Base-by-base conservation (phyloP, 352 stramenopile species). In the Globisporangium takayamanum region DNA sequence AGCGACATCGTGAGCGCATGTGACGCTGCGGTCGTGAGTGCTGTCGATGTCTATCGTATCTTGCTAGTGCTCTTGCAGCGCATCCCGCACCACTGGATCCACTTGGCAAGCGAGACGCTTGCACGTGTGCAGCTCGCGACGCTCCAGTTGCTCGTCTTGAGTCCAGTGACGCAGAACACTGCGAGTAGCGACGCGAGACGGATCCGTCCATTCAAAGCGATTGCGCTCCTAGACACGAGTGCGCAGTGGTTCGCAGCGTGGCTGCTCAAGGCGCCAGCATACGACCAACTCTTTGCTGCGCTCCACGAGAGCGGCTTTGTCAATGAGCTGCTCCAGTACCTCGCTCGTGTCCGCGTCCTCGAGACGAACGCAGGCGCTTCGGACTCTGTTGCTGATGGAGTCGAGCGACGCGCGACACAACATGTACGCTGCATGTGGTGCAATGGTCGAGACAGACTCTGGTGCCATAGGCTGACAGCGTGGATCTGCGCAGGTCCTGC, bases 211-310 rank as follows among this genome's bases (percentile, higher is more conserved):
- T 28, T 87, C 8, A 53, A 66, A 25, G 48, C 77, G 4, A 2
- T 89, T 5, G 60, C 60, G 1, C 51, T 75, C 15, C 53, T 88
- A 3, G 70, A 80, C 14, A 36, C 66, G 2, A 48, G 56, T 1
- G 66, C 72, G 42, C 50, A 48, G 16, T 90, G 80, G 80, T 68
- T 88, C 51, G 59, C 63, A 10, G 56, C 67, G 18, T 90, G 80
- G 80, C 33, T 78, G 14, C 54, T 72, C 3, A 84, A 80, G 59
- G 52, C 48, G 3, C 76, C 80, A 26, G 66, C 30, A 8, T 11
- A 39, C 7, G 53, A 20, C 1, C 78, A 87, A 26, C 33, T 88
- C 14, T 77, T 87, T 44, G 53, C 53, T 20, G 67, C 66, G 45
- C 26, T 69, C 5, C n/a, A 68, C 28, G 73, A 80, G 33, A 74